phyloP scores from a whole-genome alignment of 306 rosid species.

The Rosa rugosa region DNA sequence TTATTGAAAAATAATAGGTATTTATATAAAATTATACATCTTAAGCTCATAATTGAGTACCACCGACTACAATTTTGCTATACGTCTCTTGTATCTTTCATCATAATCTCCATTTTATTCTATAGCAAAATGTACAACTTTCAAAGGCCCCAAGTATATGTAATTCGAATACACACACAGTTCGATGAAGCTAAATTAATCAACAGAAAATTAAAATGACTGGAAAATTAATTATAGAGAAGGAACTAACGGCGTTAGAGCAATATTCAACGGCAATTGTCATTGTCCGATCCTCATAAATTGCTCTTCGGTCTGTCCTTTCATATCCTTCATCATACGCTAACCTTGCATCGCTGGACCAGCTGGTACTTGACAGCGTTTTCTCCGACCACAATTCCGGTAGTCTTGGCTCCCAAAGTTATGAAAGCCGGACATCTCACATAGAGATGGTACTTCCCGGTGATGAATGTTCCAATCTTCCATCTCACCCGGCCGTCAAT shows the following conservation, averaged over 20 bases:
- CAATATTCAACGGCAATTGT: background rate
- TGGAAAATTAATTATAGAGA: background rate
- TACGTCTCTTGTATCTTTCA: slow-evolving; percentile 2
- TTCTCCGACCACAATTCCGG: slow-evolving; percentile 40
- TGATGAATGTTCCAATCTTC: slow-evolving; percentile 70
- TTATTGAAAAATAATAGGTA: background rate
- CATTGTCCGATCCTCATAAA: background rate
- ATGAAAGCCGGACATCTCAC: slow-evolving; percentile 74
- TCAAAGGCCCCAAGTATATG: slow-evolving; percentile 22
- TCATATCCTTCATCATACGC: slow-evolving; percentile 37
- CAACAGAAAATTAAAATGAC: background rate
- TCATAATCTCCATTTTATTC: slow-evolving; percentile 32
- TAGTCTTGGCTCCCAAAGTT: slow-evolving; percentile 30
- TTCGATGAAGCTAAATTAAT: slow-evolving; percentile 10
- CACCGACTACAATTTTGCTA: slow-evolving; percentile 40
- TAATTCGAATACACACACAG: slow-evolving; percentile 10
- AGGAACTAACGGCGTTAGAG: slow-evolving; percentile 9
- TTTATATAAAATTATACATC: slow-evolving; percentile 9
- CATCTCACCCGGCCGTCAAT: slow-evolving; percentile 77
- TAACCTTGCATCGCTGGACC: slow-evolving; percentile 64
- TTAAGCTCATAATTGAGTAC: background rate
- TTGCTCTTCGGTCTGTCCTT: background rate
- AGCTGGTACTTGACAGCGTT: slow-evolving; percentile 77
- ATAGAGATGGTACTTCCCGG: slow-evolving; percentile 64
- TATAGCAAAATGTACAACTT: slow-evolving; percentile 45